These are phyloP conservation scores for Fusarium napiforme DNA, from an alignment of 2,329 filamentous ascomycete species.

Conservation along the genomic window DNA sequence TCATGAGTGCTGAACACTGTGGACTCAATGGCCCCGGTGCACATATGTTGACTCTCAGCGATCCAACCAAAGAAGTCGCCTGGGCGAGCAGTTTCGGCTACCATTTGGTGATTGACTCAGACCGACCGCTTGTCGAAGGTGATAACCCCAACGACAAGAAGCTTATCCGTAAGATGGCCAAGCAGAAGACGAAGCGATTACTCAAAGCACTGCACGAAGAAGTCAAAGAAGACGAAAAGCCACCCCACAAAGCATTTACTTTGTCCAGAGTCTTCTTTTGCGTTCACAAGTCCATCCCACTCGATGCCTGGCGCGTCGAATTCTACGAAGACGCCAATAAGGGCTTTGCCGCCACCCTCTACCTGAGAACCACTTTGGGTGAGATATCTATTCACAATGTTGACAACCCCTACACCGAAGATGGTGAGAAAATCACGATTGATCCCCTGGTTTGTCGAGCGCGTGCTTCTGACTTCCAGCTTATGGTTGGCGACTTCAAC, in stretches of 20 bases:
- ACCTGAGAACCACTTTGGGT: neutral
- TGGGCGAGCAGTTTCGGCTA: neutral
- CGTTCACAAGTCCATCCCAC: neutral
- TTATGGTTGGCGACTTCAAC: no score
- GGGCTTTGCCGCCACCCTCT: neutral
- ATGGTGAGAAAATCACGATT: no score
- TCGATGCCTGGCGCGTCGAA: neutral
- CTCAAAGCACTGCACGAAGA: neutral
- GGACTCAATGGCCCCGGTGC: neutral
- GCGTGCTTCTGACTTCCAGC: no score
- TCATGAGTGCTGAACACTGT: neutral
- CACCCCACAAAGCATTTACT: neutral
- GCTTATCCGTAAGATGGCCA: neutral
- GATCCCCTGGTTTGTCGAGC: no score
- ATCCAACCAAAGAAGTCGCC: neutral
- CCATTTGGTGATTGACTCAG: neutral
- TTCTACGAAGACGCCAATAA: neutral
- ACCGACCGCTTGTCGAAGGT: neutral
- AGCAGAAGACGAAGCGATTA: neutral
- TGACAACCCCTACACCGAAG: no score
- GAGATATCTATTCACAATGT: neutral
- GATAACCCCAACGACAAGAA: neutral
- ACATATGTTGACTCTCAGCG: neutral
- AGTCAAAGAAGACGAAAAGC: neutral
- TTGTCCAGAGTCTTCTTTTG: neutral